Base-by-base conservation (phyloP, 495 filamentous ascomycete genomes). In the Penicillium macrosclerotiorum region DNA sequence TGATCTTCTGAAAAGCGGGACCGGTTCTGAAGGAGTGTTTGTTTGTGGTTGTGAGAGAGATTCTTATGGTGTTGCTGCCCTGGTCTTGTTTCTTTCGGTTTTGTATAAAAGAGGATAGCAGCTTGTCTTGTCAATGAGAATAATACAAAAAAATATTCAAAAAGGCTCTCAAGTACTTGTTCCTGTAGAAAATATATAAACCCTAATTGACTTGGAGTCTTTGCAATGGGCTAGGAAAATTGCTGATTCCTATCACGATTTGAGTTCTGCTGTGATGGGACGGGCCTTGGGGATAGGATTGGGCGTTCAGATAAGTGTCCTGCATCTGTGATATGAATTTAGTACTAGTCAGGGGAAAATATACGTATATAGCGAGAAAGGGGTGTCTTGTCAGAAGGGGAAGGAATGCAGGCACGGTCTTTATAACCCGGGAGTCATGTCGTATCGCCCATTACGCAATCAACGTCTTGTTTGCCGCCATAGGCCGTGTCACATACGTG, bases 81-180 rank as follows among this genome's bases (percentile, higher is more conserved):
- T 31, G 37, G 34, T 51, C 41, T 48, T 49, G 33, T 26, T 51
- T 50, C 57, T 43, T 50, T 52, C 45, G 66, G 66, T 68, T 69
- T 63, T 63, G 56, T 61, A 60, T 36, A 58, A 61, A 60, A 50
- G 38, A 47, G 29, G 49, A 35, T 54, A 60, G 39, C 41, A 17
- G 35, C 38, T 32, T 42, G 40, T 24, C 12, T 37, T 53, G 39
- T 46, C 50, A 61, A 52, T 52, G 57, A 58, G 37, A 49, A 36
- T 2, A 20, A 36, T 48, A 54, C 39, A 38, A 55, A 48, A 45
- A 49, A 60, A 48, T 48, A 34, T 35, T 45, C 27, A 38, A 54
- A 55, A 60, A 42, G 38, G 24, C 12, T 14, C 24, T 34, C 17
- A 24, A 29, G 32, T 35, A 9, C 16, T 5, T 14, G 22, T 12